These are phyloP conservation scores for Physcomitrellopsis africana DNA, from an alignment of 225 moss, liverwort and hornwort species.

Conservation along the genomic window DNA sequence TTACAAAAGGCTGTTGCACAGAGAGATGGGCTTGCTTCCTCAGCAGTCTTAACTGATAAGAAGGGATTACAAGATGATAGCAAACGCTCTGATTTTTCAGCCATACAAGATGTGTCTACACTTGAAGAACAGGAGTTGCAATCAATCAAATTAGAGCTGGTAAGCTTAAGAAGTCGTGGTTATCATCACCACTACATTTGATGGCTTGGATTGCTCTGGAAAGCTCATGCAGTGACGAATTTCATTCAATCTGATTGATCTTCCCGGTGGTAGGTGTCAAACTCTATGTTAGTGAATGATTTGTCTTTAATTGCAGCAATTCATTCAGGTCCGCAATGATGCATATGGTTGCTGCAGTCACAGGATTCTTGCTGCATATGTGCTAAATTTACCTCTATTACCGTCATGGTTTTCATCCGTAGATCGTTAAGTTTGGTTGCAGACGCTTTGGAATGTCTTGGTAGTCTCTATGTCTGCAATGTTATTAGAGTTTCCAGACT, in stretches of 20 bases:
- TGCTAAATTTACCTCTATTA: slow-evolving; percentile 2
- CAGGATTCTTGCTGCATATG: background rate
- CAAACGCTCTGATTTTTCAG: slow-evolving; percentile 37
- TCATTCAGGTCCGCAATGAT: background rate
- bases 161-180: slow-evolving; percentile 27
- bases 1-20: slow-evolving; percentile 60
- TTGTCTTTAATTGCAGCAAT: background rate
- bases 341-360: background rate
- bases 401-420: slow-evolving; percentile 16
- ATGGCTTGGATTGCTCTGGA: slow-evolving; percentile 7
- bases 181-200: background rate
- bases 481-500: background rate
- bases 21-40: slow-evolving; percentile 50
- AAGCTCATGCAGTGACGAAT: slow-evolving; percentile 3
- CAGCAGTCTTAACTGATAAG: slow-evolving; percentile 31
- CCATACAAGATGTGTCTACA: slow-evolving; percentile 26
- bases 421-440: background rate
- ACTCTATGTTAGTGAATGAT: background rate
- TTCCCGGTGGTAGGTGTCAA: slow-evolving; percentile 1
- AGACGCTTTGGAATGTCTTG: slow-evolving; percentile 11
- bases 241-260: background rate
- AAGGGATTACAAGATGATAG: slow-evolving; percentile 44
- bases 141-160: slow-evolving; percentile 60
- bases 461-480: slow-evolving; percentile 10
- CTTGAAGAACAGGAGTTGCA: slow-evolving; percentile 52